Base-by-base conservation (phyloP, 306 rosid genomes). In the Canavalia gladiata region DNA sequence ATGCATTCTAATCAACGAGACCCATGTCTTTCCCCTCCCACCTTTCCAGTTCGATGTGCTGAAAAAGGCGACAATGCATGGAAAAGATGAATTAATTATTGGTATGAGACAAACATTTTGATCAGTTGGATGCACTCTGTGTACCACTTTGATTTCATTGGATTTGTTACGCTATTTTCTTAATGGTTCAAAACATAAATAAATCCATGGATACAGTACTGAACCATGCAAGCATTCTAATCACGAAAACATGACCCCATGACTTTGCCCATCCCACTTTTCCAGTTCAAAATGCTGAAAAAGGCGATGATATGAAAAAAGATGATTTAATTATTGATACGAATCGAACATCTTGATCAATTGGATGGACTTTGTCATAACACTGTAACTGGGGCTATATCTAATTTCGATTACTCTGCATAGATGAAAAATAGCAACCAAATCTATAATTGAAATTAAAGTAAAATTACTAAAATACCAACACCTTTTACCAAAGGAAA, bases 121-220 rank as follows among this genome's bases (percentile, higher is more conserved):
- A 69, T 29, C 43, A 5, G 30, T 69, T 68, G 41, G 74, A 67
- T 67, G 8, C n/a, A 67, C 8, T 29, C 12, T 64, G 60, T 33
- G 2, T 6, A 65, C 3, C 4, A 41, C 4, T 7, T 28, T 2
- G 4, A 57, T 56, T 56, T 28, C 63, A 30, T 30, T 30, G 41
- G 65, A 29, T 58, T 58, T 58, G 39, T 6, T 30, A 8, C 65
- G 4, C 65, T 13, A 8, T 30, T 58, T 58, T 58, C 6, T 58
- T 8, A 9, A 30, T 58, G 10, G 60, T 5, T 0, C 12, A 6
- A 5, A 55, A 18, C 25, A 18, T 18, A 52, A 51, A n/a, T 0
- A 25, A 25, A 56, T 6, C 2, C 29, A 39, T 3, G 2, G 65
- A 13, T 30, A 30, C 65, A 31, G 25, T 31, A 30, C 18, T 3